A percentile compares a stretch with the other conserved stretches of the same genome.
phyloP scores from a whole-genome alignment of 2,329 filamentous ascomycete genomes.

The Cercospora sp. region DNA sequence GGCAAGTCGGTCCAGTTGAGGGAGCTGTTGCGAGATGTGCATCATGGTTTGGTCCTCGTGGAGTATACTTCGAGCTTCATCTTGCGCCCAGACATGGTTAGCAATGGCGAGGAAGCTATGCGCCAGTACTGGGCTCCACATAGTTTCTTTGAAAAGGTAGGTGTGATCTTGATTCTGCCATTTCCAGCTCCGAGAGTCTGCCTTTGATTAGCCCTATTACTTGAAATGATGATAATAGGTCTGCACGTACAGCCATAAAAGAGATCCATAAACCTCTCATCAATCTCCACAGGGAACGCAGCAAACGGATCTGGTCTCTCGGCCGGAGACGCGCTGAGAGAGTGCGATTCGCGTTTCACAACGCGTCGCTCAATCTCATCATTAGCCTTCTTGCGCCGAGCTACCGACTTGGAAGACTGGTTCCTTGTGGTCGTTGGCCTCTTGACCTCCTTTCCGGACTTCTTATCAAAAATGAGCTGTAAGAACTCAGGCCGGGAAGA shows the following conservation, averaged over 20 bases:
- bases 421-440: background rate
- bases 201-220: background rate
- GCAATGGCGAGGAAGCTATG: slow-evolving; percentile 24
- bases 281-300: slow-evolving; percentile 20
- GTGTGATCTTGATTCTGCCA: slow-evolving; percentile 12
- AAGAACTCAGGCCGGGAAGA: slow-evolving; percentile 4
- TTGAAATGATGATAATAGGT: too few species aligned
- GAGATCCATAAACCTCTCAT: slow-evolving; percentile 18
- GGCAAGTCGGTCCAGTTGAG: background rate
- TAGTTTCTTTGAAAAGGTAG: slow-evolving; percentile 18
- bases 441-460: slow-evolving; percentile 19
- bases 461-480: slow-evolving; percentile 20
- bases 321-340: slow-evolving; percentile 18
- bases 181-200: slow-evolving; percentile 14
- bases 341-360: slow-evolving; percentile 17
- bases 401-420: background rate
- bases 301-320: slow-evolving; percentile 24
- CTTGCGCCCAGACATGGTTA: slow-evolving; percentile 21
- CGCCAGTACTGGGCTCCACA: slow-evolving; percentile 15
- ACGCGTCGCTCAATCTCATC: background rate
- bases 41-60: slow-evolving; percentile 20
- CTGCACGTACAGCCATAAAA: slow-evolving; percentile 12
- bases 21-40: slow-evolving; percentile 16
- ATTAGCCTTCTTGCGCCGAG: background rate
- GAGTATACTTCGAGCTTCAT: slow-evolving; percentile 15